Base-by-base conservation (phyloP, 2,329 filamentous ascomycete genomes). In the Aureobasidium vineae region DNA sequence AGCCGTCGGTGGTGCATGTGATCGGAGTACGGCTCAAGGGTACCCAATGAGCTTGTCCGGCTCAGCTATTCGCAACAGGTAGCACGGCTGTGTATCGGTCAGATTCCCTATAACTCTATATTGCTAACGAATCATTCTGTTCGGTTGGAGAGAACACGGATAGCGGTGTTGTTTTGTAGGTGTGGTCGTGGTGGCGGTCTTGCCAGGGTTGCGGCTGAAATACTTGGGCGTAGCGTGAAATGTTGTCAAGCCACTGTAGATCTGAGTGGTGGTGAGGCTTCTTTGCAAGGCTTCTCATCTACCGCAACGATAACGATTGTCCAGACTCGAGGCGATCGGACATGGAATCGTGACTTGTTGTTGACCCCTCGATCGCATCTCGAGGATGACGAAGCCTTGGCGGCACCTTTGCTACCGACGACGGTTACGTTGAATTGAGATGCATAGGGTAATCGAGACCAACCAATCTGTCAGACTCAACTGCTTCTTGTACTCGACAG, bases 381-480 rank as follows among this genome's bases (percentile, higher is more conserved):
- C 41, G 31, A 61, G 57, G 57, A 61, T 61, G 57, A 61, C 57
- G 57, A 61, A 61, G 57, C 38, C 57, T 61, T 61, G 57, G 57
- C 57, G 43, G 6, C 36, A 49, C 57, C n/a, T 26, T 36, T 40
- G 41, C 28, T 36, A 36, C 41, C 43, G 36, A 50, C 21, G 36
- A 50, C 21, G 31, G 23, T 26, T 52, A 31, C 41, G 47, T 45
- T 60, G 43, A 49, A 41, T 19, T 53, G 23, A n/a, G n/a, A 33
- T 43, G 41, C 31, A 66, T 66, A 31, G 4, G 21, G 16, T 15
- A 21, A 26, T 41, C 53, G 33, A 60, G 45, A 26, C 19, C 41
- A 41, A 54, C 19, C 38, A 21, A 50, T 49, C 63, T 54, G 60
- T 28, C 54, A 28, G 45, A 50, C 43, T 53, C 49, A 28, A 45